These are phyloP conservation scores for Ceratobasidium sp. DNA, from an alignment of 1,284 basidiomycete genomes.

Conservation along the genomic window DNA sequence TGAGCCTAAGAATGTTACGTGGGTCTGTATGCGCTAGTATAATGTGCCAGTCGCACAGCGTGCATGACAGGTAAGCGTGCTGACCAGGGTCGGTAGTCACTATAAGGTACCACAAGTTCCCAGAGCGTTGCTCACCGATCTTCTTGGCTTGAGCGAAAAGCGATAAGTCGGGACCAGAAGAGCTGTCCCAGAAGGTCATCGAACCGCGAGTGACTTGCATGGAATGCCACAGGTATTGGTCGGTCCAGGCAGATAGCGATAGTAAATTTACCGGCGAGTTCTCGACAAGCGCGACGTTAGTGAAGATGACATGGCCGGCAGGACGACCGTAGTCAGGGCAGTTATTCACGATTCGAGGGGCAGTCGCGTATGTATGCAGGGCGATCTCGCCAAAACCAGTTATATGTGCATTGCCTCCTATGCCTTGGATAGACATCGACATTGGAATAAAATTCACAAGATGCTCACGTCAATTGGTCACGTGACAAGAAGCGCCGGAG, in stretches of 20 bases:
- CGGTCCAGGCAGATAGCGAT: constrained; percentile 22
- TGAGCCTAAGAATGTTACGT: not conserved
- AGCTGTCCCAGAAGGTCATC: not conserved
- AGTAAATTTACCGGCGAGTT: constrained; percentile 20
- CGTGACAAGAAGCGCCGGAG: constrained; percentile 24
- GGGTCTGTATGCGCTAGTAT: constrained; percentile 31
- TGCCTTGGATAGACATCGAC: not conserved
- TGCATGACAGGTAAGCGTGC: not conserved
- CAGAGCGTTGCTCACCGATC: constrained; percentile 6
- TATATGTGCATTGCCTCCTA: not conserved
- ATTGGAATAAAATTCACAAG: constrained; percentile 2
- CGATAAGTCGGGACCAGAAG: too few species aligned
- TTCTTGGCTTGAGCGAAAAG: constrained; percentile 1
- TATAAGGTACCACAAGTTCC: constrained; percentile 18
- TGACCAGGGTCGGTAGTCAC: constrained; percentile 14
- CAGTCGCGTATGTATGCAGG: not conserved
- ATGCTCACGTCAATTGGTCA: constrained; percentile 1
- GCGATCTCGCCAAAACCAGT: constrained; percentile 9
- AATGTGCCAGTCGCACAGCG: constrained; percentile 21
- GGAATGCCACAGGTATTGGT: not conserved
- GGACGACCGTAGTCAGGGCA: constrained; percentile 2
- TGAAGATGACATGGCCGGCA: not conserved
- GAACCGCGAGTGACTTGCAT: not conserved
- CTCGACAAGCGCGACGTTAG: constrained; percentile 4
- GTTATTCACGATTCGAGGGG: not conserved